Evolutionary conservation across 768 basidiomycete genomes (phyloP).

Genomic region (Exidia glandulosa): DNA sequence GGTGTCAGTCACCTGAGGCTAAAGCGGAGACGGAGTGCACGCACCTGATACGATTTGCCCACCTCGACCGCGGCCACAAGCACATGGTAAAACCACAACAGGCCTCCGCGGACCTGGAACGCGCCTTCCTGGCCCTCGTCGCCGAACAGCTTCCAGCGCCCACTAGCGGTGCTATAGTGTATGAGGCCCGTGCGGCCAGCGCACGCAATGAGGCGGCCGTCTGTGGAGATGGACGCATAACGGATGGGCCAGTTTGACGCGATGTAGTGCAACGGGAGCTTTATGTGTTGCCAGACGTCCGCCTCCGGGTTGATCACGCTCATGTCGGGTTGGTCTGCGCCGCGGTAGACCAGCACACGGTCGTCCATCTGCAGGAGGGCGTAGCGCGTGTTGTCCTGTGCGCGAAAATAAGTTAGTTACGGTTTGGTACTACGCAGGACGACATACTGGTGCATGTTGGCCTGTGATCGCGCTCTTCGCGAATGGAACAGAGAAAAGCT

Average conservation of each 20-base stretch:
- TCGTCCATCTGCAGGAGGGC: constrained; percentile 96
- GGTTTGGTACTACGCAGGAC: neutral
- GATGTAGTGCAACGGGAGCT: constrained; percentile 87
- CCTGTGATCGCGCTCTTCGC: constrained; percentile 90
- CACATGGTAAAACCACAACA: constrained; percentile 95
- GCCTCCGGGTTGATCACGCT: constrained; percentile 96
- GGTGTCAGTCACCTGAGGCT: neutral
- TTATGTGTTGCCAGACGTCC: constrained; percentile 93
- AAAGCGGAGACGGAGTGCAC: constrained; percentile 10
- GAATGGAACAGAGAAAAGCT: constrained; percentile 80
- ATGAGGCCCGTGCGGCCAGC: constrained; percentile 84
- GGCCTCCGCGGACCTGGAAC: constrained; percentile 79
- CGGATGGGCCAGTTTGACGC: constrained; percentile 89
- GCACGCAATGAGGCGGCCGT: constrained; percentile 85
- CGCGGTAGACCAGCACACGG: constrained; percentile 83
- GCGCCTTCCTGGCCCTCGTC: constrained; percentile 75
- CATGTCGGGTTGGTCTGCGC: constrained; percentile 96
- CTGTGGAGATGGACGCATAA: constrained; percentile 81
- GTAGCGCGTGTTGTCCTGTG: constrained; percentile 90
- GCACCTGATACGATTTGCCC: constrained; percentile 64
- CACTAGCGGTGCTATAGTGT: constrained; percentile 90
- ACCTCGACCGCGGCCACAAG: constrained; percentile 84
- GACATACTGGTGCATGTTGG: constrained; percentile 78
- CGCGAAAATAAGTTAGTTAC: neutral
- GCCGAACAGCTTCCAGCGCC: constrained; percentile 87